Base-by-base conservation (phyloP, 441 rosid genomes). In the Croton setiger region DNA sequence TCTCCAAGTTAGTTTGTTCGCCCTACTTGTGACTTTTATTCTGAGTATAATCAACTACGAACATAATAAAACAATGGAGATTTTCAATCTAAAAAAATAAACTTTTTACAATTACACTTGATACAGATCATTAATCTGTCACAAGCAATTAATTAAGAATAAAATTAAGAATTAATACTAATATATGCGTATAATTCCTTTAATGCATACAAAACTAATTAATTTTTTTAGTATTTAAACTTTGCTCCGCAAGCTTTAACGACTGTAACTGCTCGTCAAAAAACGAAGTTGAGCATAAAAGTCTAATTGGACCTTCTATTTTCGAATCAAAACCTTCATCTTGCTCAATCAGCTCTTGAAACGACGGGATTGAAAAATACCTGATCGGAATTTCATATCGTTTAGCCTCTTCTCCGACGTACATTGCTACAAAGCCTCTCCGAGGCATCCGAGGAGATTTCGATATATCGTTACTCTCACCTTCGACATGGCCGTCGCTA, bases 251-350 rank as follows among this genome's bases (percentile, higher is more conserved):
- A 45, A n/a, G 12, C 39, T 69, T 64, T 54, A 63, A 35, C 8
- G 18, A 51, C 55, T 21, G 57, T 23, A 68, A 15, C 3, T 68
- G 60, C n/a, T 74, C 69, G 12, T 74, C 69, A 13, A 74, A 74
- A 10, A 15, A 20, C 20, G 17, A 18, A 0, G 73, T 23, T 0
- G 69, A 23, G 65, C 69, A 57, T 15, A 12, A 7, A 1, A 74
- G 37, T 7, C 31, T 57, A 3, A 74, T 41, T 0, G 73, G 73
- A 4, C 73, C 72, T 1, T 56, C 37, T 18, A 68, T 62, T 51
- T 48, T 36, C 12, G 4, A 11, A 7, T 74, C 72, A 17, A 47
- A 7, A 21, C 20, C 36, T 4, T 60, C 57, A 17, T 7, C 51
- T 10, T 31, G 39, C 10, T 45, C 43, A 0, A 73, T 61, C 49